Evolutionary conservation across 306 rosid genomes (phyloP), one percentile per base, ranked within the genome.

Genomic region (Urtica urens): DNA sequence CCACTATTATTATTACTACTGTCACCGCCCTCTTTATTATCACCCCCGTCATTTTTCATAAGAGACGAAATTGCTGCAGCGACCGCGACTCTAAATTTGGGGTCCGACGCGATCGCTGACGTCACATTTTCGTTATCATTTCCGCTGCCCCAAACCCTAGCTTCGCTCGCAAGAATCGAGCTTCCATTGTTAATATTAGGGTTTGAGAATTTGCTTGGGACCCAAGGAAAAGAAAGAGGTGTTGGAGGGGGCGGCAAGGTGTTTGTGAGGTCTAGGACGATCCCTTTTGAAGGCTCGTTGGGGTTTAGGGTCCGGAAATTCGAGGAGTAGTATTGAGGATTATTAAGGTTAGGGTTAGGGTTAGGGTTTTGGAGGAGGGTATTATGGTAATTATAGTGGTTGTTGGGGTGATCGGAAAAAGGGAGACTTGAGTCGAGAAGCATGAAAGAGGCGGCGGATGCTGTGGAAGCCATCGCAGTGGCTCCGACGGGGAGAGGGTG

Each of bases 401-500:
- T 16, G 4, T 56, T 30, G 53, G 11, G 4, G 41, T 72, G 61
- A 6, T 68, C 39, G 38, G 67, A 48, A 7, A 43, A 60, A 40
- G 60, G 71, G 33, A 63, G 74, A 42, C 68, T 60, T 7, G 94
- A 86, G 50, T 81, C 88, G 34, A 81, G 27, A 29, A 79, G 60
- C 83, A 79, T 72, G 7, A 69, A 76, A 23, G 96, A 86, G 65
- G 83, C 40, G 44, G 79, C 74, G 26, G 83, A 67, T 15, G 81
- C 67, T 1, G 81, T 76, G 3, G 97, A 84, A 26, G 95, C 95
- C 95, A 84, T 81, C 28, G 97, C 84, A 9, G 97, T 81, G 57
- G 95, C 93, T 15, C 87, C 97, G 5, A 88, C 95, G 0, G 95
- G 97, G 3, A 90, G 79, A 26, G 97, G 92, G 73, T 90, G 97